These are phyloP conservation scores for Penicillium soppii DNA, from an alignment of 495 filamentous ascomycete species.

Conservation along the genomic window DNA sequence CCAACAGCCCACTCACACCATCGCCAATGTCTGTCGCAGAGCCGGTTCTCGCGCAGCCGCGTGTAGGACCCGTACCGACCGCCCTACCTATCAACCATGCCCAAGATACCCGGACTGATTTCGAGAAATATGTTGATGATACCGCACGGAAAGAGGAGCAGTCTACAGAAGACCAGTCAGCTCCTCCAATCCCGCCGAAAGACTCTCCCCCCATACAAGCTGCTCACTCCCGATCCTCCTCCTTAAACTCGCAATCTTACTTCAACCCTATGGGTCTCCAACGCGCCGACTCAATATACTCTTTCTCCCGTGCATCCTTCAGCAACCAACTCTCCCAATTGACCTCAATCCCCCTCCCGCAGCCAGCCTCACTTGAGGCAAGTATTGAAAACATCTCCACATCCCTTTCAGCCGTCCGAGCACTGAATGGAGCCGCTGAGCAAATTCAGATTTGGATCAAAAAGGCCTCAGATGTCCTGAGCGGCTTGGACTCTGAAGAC, in stretches of 20 bases:
- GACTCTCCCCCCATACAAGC: conserved; percentile 26
- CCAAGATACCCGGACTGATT: conserved; percentile 35
- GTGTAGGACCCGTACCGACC: conserved; percentile 12
- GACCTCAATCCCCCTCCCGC: conserved; percentile 79
- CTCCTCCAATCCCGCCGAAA: conserved; percentile 43
- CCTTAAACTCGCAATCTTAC: conserved; percentile 47
- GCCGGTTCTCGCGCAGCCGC: conserved; percentile 23
- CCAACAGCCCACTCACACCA: conserved; percentile 14
- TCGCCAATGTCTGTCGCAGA: no score
- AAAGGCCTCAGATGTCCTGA: conserved; percentile 83
- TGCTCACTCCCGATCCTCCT: conserved; percentile 37
- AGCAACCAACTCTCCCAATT: conserved; percentile 86
- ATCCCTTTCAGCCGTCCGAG: conserved; percentile 72
- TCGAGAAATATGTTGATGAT: conserved; percentile 46
- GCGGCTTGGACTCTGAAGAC: conserved; percentile 85
- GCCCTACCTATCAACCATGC: conserved; percentile 6
- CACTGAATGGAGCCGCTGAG: conserved; percentile 76
- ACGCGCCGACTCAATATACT: conserved; percentile 80
- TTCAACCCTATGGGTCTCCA: conserved; percentile 49
- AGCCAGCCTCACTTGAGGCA: conserved; percentile 74
- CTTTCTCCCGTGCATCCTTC: conserved; percentile 85
- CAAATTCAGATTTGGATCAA: conserved; percentile 91
- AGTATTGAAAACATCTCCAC: conserved; percentile 81
- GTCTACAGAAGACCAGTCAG: conserved; percentile 16
- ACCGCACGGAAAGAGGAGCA: conserved; percentile 39